phyloP scores from a whole-genome alignment of 345 rosid genomes.

The Hirschfeldia incana region DNA sequence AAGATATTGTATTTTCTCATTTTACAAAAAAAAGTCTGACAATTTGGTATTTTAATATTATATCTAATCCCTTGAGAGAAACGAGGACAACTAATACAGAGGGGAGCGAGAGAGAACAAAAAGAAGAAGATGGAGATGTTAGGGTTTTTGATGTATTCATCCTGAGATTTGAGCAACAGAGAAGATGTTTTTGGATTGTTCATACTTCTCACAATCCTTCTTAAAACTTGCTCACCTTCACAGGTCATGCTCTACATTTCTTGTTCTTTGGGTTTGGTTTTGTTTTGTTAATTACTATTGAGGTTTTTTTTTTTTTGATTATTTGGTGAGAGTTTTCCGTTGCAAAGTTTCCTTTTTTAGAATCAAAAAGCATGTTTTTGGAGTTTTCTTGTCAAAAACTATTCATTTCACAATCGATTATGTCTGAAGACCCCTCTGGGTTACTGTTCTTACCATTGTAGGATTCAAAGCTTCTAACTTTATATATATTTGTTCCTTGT shows the following conservation, averaged over 20 bases:
- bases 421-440: neutral
- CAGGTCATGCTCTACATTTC: constrained; percentile 11
- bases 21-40: constrained; percentile 10
- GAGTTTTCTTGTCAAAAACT: constrained; percentile 18
- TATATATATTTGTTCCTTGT: neutral
- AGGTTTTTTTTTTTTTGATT: constrained; percentile 26
- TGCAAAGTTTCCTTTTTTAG: constrained; percentile 12
- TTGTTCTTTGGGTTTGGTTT: neutral
- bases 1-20: constrained; percentile 13
- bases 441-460: neutral
- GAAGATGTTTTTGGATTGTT: constrained; percentile 17
- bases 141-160: constrained; percentile 32
- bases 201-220: constrained; percentile 3
- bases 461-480: constrained; percentile 2
- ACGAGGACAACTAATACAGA: constrained; percentile 28
- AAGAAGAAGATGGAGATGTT: neutral
- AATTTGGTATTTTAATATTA: constrained; percentile 5
- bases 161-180: constrained; percentile 25
- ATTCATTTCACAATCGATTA: constrained; percentile 1
- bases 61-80: constrained; percentile 7
- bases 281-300: neutral
- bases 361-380: constrained; percentile 27
- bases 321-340: neutral
- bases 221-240: neutral
- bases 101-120: constrained; percentile 13